A percentile compares a stretch with the other conserved stretches of the same genome.
These are phyloP conservation scores for Trichoderma asperelloides DNA, from an alignment of 495 filamentous ascomycete species.

Conservation along the genomic window DNA sequence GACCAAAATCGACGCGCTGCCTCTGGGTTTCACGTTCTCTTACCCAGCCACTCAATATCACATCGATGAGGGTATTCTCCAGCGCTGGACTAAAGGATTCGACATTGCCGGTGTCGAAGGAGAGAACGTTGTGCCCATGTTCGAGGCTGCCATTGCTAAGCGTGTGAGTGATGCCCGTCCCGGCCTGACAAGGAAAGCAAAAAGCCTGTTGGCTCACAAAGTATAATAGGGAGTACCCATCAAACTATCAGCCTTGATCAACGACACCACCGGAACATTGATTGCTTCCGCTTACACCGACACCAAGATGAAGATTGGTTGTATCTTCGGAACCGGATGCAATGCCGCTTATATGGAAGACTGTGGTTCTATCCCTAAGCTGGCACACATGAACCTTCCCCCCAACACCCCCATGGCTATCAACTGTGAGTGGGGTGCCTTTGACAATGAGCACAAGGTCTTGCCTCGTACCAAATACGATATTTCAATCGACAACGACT, in stretches of 20 bases:
- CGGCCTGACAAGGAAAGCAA: background rate
- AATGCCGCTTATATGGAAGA: slow-evolving; percentile 98
- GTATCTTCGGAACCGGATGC: slow-evolving; percentile 97
- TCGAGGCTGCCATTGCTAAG: slow-evolving; percentile 73
- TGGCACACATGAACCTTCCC: slow-evolving; percentile 88
- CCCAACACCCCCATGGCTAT: slow-evolving; percentile 88
- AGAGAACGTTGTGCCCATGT: slow-evolving; percentile 84
- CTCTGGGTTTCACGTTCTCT: slow-evolving; percentile 96
- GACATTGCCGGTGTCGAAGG: slow-evolving; percentile 96
- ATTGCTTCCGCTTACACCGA: slow-evolving; percentile 97
- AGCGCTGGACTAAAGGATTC: slow-evolving; percentile 98
- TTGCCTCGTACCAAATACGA: slow-evolving; percentile 84
- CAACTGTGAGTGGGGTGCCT: slow-evolving; percentile 98
- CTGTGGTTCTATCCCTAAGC: slow-evolving; percentile 82
- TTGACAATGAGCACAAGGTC: slow-evolving; percentile 92
- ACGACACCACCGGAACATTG: slow-evolving; percentile 98
- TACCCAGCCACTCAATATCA: slow-evolving; percentile 95
- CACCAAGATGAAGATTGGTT: slow-evolving; percentile 81
- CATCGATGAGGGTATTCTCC: slow-evolving; percentile 89
- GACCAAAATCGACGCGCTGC: slow-evolving; percentile 52
- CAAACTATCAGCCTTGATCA: slow-evolving; percentile 87
- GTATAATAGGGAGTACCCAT: slow-evolving; percentile 68
- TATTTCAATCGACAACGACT: slow-evolving; percentile 80
- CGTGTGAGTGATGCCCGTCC: slow-evolving; percentile 45
- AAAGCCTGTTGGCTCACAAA: slow-evolving; percentile 14